Base-by-base conservation (phyloP, 805 yeast species). In the Candida orba region DNA sequence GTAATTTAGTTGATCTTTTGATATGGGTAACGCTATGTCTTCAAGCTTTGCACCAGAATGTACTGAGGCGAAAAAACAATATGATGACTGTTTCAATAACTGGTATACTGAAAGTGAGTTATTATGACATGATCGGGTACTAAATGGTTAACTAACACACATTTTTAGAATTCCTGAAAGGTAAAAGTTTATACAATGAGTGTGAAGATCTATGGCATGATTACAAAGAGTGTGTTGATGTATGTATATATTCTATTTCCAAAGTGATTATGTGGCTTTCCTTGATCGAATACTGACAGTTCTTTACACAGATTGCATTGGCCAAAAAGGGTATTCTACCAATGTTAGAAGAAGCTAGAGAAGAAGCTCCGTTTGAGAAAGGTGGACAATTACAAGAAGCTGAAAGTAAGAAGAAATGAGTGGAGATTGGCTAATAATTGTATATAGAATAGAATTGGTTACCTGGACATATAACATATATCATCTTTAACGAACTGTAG, bases 31-130 rank as follows among this genome's bases (percentile, higher is more conserved):
- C 64, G 62, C 70, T 42, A 76, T 84, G 84, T 82, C 90, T 15
- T 73, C 95, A 7, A 88, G 96, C 48, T 85, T 93, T 71, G 98
- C 99, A 32, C 96, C 97, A 23, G 98, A 93, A 67, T 93, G 99
- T 65, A 87, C 95, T 20, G 84, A 79, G 31, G 76, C 83, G 45
- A 93, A 93, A 65, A 78, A 79, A 54, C 77, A 79, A 56, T 93
- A 93, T 59, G 98, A 93, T 60, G 84, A 81, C 57, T 93, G 99
- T 63, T 93, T 93, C 68, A 90, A 89, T 65, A 75, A 76, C 52
- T 90, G 99, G 99, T 93, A 93, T 62, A 81, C 93, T 6, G 97
- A 93, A 54, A 84, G 76, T 72, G 50, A 40, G 75, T 67, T 15
- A n/a, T n/a, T 33, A 33, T 33, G 13, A 17, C 2, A 17, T 17